Evolutionary conservation across 108 stramenopile species (phyloP), one percentile per base, ranked within the genome.

Genomic region (Craspedostauros australis): DNA sequence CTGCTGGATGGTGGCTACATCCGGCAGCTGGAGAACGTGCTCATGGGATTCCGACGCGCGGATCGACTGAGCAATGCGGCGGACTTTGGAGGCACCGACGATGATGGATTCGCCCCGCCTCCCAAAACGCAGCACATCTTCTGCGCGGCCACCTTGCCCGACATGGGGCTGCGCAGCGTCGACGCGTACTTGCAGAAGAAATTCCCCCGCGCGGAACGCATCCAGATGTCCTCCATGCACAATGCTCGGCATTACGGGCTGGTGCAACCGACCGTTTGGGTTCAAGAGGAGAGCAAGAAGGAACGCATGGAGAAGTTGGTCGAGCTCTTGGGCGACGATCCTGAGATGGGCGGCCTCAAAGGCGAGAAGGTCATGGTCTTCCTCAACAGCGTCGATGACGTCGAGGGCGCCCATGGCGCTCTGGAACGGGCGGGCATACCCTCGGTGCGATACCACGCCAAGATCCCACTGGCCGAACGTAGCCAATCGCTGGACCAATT

Each of bases 71-170:
- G 48, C 31, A 31, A 38, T 7, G 56, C 52, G 12, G 43, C 33
- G 5, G 39, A 59, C 20, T 70, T 60, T 51, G 58, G 49, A 23
- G 30, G 32, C 30, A 30, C 27, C 14, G 25, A 40, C 25, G 64
- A 77, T 28, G 39, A 42, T 2, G 46, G 39, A 65, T 51, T 66
- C 27, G 18, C 41, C 21, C n/a, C n/a, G n/a, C n/a, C n/a, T n/a
- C 14, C 72, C 39, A 60, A 48, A 33, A 88, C 85, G 21, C 93
- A 91, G 43, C 83, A 81, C 50, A 63, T 96, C 19, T 84, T 96
- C 61, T 88, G 89, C 11, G 97, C 95, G 7, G 97, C 97, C 23
- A 98, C 97, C 16, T 72, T 98, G 47, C 97, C 97, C 5, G 88
- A 95, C 33, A 77, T 79, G 29, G 97, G 97, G 20, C 65, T 90